These are phyloP conservation scores for Ramaria sp. DNA, from an alignment of 768 basidiomycete genomes.

Conservation along the genomic window DNA sequence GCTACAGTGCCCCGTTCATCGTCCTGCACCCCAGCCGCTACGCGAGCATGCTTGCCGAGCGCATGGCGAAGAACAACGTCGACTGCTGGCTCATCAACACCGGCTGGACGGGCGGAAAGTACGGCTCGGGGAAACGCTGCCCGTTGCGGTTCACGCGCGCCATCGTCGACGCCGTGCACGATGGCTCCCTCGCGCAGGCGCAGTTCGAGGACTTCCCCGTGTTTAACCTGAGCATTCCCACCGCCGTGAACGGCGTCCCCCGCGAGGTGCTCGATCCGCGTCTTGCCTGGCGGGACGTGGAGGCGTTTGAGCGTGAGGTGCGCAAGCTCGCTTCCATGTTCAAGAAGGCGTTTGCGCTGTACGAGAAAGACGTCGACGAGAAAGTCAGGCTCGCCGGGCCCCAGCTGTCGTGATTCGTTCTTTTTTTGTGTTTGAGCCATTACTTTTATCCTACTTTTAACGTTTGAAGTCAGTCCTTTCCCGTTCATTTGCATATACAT, in stretches of 20 bases:
- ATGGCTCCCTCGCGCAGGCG: slow-evolving; percentile 77
- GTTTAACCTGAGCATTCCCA: slow-evolving; percentile 84
- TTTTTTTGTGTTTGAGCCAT: background rate
- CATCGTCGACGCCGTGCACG: slow-evolving; percentile 96
- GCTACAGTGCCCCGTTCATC: slow-evolving; percentile 99
- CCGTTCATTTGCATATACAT: too few relatives aligned
- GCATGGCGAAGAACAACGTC: slow-evolving; percentile 83
- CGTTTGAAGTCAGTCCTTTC: too few relatives aligned
- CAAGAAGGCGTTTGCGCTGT: slow-evolving; percentile 84
- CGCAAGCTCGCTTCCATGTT: slow-evolving; percentile 90
- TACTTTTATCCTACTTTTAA: too few relatives aligned
- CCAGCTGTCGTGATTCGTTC: slow-evolving; percentile 11
- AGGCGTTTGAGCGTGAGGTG: slow-evolving; percentile 82
- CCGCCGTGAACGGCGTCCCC: slow-evolving; percentile 73
- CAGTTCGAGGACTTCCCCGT: slow-evolving; percentile 76
- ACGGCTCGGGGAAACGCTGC: slow-evolving; percentile 88
- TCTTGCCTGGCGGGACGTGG: slow-evolving; percentile 80
- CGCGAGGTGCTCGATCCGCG: slow-evolving; percentile 82
- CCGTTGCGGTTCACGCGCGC: slow-evolving; percentile 91
- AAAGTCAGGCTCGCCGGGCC: slow-evolving; percentile 82
- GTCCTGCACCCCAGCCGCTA: slow-evolving; percentile 94
- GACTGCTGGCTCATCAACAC: slow-evolving; percentile 99
- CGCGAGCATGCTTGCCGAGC: slow-evolving; percentile 92
- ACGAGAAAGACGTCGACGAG: slow-evolving; percentile 74
- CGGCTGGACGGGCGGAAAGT: slow-evolving; percentile 93